Evolutionary conservation across 208 protist genomes (phyloP), one percentile per base, ranked within the genome.

Genomic region (Crithidia expoeki): DNA sequence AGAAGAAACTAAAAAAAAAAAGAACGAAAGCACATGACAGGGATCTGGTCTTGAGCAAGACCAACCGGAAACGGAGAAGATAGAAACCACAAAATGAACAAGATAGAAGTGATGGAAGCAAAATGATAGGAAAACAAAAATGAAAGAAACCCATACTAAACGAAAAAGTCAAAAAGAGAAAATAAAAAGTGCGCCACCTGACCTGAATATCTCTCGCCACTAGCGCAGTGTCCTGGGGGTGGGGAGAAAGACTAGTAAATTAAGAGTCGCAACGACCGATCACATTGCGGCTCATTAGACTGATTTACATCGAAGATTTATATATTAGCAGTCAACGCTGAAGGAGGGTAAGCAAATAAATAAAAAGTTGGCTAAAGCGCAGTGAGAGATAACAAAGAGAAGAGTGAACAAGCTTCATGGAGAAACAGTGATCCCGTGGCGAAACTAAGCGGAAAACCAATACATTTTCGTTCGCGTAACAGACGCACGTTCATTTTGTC

Each of bases 391-490:
- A 9, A 59, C 38, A 44, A 44, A 19, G 16, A 14, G 27, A 59
- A 44, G n/a, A 44, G 53, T 16, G 11, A 27, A 59, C n/a, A 38
- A 10, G 33, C 33, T 33, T 36, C 28, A 10, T 21, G 51, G 51
- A 44, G 27, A 44, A 44, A 16, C 33, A 27, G 33, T 59, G 33
- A n/a, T 30, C 16, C 53, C 53, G 53, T 59, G 27, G 44, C 53
- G 53, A 23, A 44, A 7, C 16, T 59, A 59, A 59, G 53, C 53
- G 53, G 53, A 59, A 59, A 59, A 44, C 33, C 3, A 27, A 19
- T 14, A 28, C 53, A 44, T 44, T 59, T 59, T 59, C 53, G 53
- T 59, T 44, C 33, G 53, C 53, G 53, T 27, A 30, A 9, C 53
- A 19, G 53, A 16, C 28, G 27, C 12, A 28, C 33, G 27, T 27